Percentiles rank a stretch among this genome's conserved stretches.
These are phyloP conservation scores for Trifolium subterraneum DNA, from an alignment of 306 rosid genomes.

Conservation along the genomic window DNA sequence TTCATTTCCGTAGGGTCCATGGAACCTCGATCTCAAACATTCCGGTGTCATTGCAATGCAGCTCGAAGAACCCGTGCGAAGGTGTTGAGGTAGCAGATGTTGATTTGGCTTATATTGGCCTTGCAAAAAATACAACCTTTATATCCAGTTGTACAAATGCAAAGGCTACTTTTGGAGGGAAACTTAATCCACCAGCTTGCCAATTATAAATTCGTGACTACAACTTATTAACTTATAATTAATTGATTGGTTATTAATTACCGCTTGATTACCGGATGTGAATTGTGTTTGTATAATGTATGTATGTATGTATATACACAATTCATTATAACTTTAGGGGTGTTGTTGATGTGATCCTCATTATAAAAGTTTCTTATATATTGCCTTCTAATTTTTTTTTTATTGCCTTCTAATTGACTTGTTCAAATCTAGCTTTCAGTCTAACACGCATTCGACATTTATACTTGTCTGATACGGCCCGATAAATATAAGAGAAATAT, in stretches of 20 bases:
- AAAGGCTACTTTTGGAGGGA: slow-evolving; percentile 48
- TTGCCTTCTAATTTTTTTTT: too few species aligned
- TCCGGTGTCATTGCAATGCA: slow-evolving; percentile 61
- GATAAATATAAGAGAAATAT: too few species aligned
- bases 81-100: slow-evolving; percentile 52
- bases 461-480: too few species aligned
- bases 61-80: slow-evolving; percentile 53
- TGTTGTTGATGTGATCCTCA: neutral
- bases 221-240: neutral
- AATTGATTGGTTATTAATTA: neutral
- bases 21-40: slow-evolving; percentile 57
- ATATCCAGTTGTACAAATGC: slow-evolving; percentile 56
- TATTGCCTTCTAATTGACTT: too few species aligned
- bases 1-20: slow-evolving; percentile 62
- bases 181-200: slow-evolving; percentile 56
- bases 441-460: too few species aligned
- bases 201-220: neutral
- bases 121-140: neutral
- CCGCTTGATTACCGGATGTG: neutral
- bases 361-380: neutral
- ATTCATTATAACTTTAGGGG: too few species aligned
- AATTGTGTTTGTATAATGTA: neutral
- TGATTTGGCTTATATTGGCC: slow-evolving; percentile 45
- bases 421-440: too few species aligned
- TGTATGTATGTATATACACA: neutral